Base-by-base conservation (phyloP, 176 grass and related monocot species). In the Oryza punctata region DNA sequence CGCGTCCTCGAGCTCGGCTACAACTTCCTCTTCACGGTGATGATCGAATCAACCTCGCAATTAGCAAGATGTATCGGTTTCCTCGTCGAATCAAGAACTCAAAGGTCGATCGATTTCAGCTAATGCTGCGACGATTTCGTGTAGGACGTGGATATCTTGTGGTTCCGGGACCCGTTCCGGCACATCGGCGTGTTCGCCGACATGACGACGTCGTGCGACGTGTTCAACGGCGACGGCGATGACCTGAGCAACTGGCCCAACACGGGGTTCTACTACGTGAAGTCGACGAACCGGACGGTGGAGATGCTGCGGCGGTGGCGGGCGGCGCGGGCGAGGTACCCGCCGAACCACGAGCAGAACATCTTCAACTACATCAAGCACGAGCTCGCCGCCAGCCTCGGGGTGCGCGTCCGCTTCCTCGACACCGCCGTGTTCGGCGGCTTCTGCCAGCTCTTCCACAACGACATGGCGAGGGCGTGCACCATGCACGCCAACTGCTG, bases 1-100 rank as follows among this genome's bases (percentile, higher is more conserved):
- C 54, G 54, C 54, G 21, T 60, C 21, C 54, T 60, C 67, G 81
- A 92, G 85, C 85, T 94, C 24, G 91, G 94, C 21, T 97, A 92
- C 89, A 92, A 61, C 68, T 94, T 89, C 77, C 57, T 94, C 19
- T 94, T 90, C 85, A 89, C 90, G 37, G 93, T 92, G 14, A 77
- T 18, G 18, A 13, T 15, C 33, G 6, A 35, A 35, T 35, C 33
- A 35, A 35, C 33, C 27, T n/a, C 10, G 19, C 6, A 9, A 33
- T 5, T 33, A 7, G 30, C 12, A 35, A 35, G 16, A 35, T 19
- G 32, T 5, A 33, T 33, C 32, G 32, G 15, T 30, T 29, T 30
- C 10, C 3, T 66, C 13, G 30, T 30, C 27, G 27, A 30, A 30
- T 18, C 14, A 29, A 18, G 49, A 54, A 35, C 33, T 35, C 33